Evolutionary conservation across 2,329 filamentous ascomycete species (phyloP).

Genomic region (Exophiala sp.): DNA sequence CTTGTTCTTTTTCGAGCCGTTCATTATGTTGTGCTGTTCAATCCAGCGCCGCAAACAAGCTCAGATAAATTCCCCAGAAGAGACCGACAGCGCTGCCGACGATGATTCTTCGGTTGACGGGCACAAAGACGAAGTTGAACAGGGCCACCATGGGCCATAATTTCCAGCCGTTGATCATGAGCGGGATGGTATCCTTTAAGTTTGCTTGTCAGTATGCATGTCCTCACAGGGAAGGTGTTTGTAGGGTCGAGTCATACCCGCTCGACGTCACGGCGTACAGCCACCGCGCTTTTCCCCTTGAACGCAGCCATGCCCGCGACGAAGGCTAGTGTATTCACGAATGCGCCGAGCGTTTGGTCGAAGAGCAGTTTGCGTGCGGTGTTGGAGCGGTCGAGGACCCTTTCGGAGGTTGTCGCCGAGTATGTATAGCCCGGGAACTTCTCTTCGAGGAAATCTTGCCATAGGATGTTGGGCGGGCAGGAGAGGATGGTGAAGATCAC

Average conservation of each 20-base stretch:
- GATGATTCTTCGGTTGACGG: conserved; percentile 35
- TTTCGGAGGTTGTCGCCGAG: conserved; percentile 6
- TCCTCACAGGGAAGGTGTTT: background rate
- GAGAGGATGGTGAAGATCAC: conserved; percentile 68
- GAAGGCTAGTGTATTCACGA: conserved; percentile 56
- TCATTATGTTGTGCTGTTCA: background rate
- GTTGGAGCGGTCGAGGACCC: conserved; percentile 44
- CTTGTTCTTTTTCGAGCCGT: background rate
- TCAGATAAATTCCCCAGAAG: background rate
- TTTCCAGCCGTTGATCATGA: conserved; percentile 39
- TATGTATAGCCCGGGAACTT: conserved; percentile 60
- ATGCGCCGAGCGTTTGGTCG: conserved; percentile 57
- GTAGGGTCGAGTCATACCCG: conserved; percentile 19
- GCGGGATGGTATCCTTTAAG: conserved; percentile 35
- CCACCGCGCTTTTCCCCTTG: conserved; percentile 35
- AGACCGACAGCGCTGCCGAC: conserved; percentile 30
- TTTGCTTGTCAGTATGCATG: conserved; percentile 1
- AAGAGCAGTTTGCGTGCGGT: conserved; percentile 56
- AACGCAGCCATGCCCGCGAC: conserved; percentile 53
- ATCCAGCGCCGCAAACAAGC: background rate
- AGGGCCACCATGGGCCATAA: conserved; percentile 41
- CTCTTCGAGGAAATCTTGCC: conserved; percentile 76
- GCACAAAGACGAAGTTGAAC: conserved; percentile 38
- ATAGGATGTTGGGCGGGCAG: conserved; percentile 79
- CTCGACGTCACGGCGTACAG: conserved; percentile 35